Evolutionary conservation across 2,329 filamentous ascomycete genomes (phyloP).

Genomic region (Penicillium sumatraense): DNA sequence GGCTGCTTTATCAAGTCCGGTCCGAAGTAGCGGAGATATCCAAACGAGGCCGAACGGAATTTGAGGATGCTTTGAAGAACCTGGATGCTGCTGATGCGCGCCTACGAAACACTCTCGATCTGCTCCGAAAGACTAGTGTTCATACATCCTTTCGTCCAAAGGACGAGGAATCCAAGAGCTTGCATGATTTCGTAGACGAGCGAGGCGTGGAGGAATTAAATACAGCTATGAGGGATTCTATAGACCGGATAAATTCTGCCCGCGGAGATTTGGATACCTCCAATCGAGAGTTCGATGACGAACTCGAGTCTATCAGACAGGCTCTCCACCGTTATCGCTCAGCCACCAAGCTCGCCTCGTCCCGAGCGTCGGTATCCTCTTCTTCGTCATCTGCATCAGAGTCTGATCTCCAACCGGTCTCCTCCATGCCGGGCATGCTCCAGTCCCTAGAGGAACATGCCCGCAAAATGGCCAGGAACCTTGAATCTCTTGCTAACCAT

Average conservation of each 20-base stretch:
- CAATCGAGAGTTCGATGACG: slow-evolving; percentile 71
- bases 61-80: slow-evolving; percentile 55
- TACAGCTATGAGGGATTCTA: slow-evolving; percentile 60
- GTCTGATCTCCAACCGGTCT: slow-evolving; percentile 39
- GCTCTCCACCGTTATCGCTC: slow-evolving; percentile 53
- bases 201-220: slow-evolving; percentile 63
- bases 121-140: slow-evolving; percentile 62
- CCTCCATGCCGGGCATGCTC: slow-evolving; percentile 59
- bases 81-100: slow-evolving; percentile 64
- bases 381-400: slow-evolving; percentile 40
- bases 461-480: slow-evolving; percentile 77
- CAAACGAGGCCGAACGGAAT: slow-evolving; percentile 47
- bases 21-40: slow-evolving; percentile 50
- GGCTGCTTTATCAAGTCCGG: slow-evolving; percentile 48
- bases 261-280: slow-evolving; percentile 62
- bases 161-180: slow-evolving; percentile 55
- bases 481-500: slow-evolving; percentile 81
- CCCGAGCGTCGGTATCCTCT: slow-evolving; percentile 38
- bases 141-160: slow-evolving; percentile 59
- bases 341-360: slow-evolving; percentile 44
- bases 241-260: slow-evolving; percentile 64
- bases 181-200: slow-evolving; percentile 71
- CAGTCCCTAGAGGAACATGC: slow-evolving; percentile 72
- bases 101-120: slow-evolving; percentile 59
- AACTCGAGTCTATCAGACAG: slow-evolving; percentile 69